These are phyloP conservation scores for Sclerotiophoma versabilis DNA, from an alignment of 2,329 filamentous ascomycete genomes.

Conservation along the genomic window DNA sequence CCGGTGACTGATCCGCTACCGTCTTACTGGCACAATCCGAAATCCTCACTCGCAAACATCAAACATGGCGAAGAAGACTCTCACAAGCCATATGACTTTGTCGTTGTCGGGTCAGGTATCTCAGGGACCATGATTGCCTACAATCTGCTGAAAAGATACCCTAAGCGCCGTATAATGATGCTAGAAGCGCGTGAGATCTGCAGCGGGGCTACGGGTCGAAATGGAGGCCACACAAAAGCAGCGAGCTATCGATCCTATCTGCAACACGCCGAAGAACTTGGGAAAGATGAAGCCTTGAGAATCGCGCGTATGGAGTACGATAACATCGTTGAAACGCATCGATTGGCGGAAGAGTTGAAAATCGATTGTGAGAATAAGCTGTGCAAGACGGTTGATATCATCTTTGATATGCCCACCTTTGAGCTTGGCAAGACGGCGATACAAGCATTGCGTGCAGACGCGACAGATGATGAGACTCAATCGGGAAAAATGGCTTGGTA, in stretches of 20 bases:
- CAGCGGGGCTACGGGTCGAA: constrained; percentile 52
- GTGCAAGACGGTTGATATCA: constrained; percentile 64
- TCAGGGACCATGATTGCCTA: constrained; percentile 49
- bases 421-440: constrained; percentile 37
- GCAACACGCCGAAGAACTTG: constrained; percentile 55
- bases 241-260: constrained; percentile 61
- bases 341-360: constrained; percentile 58
- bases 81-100: constrained; percentile 41
- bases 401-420: constrained; percentile 57
- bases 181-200: constrained; percentile 51
- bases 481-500: constrained; percentile 41
- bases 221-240: constrained; percentile 59
- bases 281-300: constrained; percentile 57
- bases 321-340: constrained; percentile 63
- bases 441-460: constrained; percentile 29
- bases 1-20: constrained; percentile 45
- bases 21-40: constrained; percentile 54
- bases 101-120: constrained; percentile 52
- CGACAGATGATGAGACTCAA: constrained; percentile 31
- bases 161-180: constrained; percentile 41
- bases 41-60: constrained; percentile 45
- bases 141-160: constrained; percentile 37
- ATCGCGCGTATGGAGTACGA: constrained; percentile 52
- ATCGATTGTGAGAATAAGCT: constrained; percentile 55
- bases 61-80: constrained; percentile 34